These are phyloP conservation scores for Solanum hybrid DNA, from an alignment of 305 asterid genomes.

Conservation along the genomic window DNA sequence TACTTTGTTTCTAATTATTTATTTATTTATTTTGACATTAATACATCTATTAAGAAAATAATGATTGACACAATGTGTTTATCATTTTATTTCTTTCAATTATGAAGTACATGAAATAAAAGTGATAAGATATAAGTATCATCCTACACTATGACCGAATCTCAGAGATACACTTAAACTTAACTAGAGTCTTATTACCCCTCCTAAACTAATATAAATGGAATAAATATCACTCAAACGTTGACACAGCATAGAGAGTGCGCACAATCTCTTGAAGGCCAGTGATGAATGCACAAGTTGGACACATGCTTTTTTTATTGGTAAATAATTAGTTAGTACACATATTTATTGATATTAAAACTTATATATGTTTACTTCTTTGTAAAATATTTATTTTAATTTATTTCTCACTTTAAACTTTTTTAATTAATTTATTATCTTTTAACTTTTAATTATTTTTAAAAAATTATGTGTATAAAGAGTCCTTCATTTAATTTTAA, in stretches of 20 bases:
- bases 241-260: not conserved
- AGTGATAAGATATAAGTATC: not conserved
- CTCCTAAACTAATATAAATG: not conserved
- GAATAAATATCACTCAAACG: not conserved
- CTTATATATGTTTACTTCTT: not conserved
- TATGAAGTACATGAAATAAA: too few relatives aligned
- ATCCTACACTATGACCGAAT: not conserved
- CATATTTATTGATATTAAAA: too few relatives aligned
- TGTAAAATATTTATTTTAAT: too few relatives aligned
- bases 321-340: not conserved
- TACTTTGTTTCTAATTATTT: not conserved
- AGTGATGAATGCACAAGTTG: not conserved
- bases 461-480: not conserved
- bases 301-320: not conserved
- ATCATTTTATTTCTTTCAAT: not conserved
- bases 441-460: too few relatives aligned
- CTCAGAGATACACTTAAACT: too few relatives aligned
- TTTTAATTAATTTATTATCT: too few relatives aligned
- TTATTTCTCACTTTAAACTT: not conserved
- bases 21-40: too few relatives aligned
- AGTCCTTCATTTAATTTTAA: not conserved
- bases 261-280: not conserved
- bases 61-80: not conserved
- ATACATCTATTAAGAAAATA: too few relatives aligned
- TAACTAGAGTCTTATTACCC: not conserved